Evolutionary conservation across 352 stramenopile species (phyloP).

Genomic region (Thalassiosira mediterranea): DNA sequence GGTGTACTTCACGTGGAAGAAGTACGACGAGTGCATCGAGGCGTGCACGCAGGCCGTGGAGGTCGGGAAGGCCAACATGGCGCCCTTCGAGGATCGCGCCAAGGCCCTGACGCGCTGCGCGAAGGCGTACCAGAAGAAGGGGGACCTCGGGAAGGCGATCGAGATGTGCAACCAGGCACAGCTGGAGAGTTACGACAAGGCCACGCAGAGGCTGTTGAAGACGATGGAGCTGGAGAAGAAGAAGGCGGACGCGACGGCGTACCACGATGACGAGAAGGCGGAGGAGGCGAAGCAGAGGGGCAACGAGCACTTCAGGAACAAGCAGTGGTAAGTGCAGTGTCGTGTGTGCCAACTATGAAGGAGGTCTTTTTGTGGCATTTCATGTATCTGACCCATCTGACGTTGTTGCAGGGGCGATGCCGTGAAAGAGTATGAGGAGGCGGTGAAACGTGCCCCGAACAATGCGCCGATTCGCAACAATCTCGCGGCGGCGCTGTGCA

Average conservation of each 20-base stretch:
- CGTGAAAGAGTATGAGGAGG: constrained; percentile 88
- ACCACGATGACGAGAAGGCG: constrained; percentile 89
- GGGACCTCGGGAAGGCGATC: constrained; percentile 89
- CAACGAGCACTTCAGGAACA: constrained; percentile 96
- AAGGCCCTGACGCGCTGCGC: constrained; percentile 95
- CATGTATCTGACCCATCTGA: constrained; percentile 40
- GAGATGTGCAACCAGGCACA: constrained; percentile 90
- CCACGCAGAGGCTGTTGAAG: constrained; percentile 93
- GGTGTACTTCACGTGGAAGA: constrained; percentile 95
- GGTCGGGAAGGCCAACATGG: constrained; percentile 92
- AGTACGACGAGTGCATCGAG: constrained; percentile 93
- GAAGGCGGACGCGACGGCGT: constrained; percentile 11
- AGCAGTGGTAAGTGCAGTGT: no score
- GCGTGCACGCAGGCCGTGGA: constrained; percentile 94
- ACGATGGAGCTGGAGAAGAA: constrained; percentile 88
- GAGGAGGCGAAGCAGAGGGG: constrained; percentile 97
- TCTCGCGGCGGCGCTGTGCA: constrained; percentile 96
- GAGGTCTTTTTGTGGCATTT: constrained; percentile 89
- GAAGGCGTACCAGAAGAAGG: constrained; percentile 96
- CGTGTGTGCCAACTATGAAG: no score
- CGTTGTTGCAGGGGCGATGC: constrained; percentile 47
- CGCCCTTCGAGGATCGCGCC: constrained; percentile 95
- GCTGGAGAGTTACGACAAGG: constrained; percentile 87
- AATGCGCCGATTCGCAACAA: constrained; percentile 99
- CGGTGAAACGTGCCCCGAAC: constrained; percentile 98